Conservation (phyloP, 1,139 yeast species). For the Saccharomyces hybrid region DNA sequence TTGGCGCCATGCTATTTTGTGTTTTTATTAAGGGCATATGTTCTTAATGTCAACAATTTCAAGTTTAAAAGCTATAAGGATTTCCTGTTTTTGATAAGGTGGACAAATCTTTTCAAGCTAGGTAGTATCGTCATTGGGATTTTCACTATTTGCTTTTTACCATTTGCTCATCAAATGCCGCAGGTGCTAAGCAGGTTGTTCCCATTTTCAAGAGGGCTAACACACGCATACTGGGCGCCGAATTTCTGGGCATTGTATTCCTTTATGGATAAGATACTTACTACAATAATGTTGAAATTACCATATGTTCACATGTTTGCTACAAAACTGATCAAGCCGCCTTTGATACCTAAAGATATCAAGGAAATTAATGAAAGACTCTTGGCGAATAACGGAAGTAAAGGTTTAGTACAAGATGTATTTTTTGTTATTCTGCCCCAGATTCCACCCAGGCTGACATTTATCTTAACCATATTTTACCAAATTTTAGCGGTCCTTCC, state of each 20-base stretch:
- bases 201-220: constrained; percentile 91
- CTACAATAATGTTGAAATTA: constrained; percentile 42
- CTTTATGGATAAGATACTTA: constrained; percentile 66
- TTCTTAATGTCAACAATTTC: constrained; percentile 32
- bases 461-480: too few relatives aligned
- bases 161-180: constrained; percentile 63
- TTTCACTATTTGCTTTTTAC: constrained; percentile 68
- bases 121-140: constrained; percentile 57
- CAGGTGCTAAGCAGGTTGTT: constrained; percentile 64
- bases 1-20: constrained; percentile 92
- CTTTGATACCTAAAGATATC: constrained; percentile 26
- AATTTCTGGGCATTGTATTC: constrained; percentile 95
- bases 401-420: constrained; percentile 62
- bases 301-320: constrained; percentile 39
- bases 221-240: constrained; percentile 99
- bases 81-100: constrained; percentile 41
- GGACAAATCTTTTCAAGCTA: constrained; percentile 54
- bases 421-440: too few relatives aligned
- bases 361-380: constrained; percentile 28
- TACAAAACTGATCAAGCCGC: constrained; percentile 25
- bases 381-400: constrained; percentile 48
- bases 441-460: too few relatives aligned
- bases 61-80: constrained; percentile 30
- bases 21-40: constrained; percentile 64
- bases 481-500: too few relatives aligned